Evolutionary conservation across 1,284 basidiomycete genomes (phyloP).

Genomic region (Hypsizygus ulmarius): DNA sequence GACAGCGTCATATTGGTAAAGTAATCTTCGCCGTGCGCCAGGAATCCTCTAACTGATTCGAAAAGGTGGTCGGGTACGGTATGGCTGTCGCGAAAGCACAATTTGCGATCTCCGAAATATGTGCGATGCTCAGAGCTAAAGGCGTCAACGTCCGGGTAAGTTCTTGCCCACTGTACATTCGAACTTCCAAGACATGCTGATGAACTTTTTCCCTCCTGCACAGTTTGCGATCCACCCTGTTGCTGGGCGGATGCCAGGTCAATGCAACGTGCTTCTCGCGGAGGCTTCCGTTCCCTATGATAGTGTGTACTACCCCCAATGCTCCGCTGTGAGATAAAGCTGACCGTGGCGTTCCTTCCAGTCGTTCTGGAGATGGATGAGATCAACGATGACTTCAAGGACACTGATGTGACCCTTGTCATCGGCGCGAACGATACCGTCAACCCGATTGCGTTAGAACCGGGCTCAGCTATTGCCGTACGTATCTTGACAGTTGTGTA

Average conservation of each 20-base stretch:
- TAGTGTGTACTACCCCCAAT: constrained; percentile 47
- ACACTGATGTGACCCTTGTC: constrained; percentile 81
- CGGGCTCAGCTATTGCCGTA: constrained; percentile 76
- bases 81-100: constrained; percentile 91
- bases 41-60: constrained; percentile 2
- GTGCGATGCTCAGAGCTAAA: constrained; percentile 63
- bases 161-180: too few species aligned
- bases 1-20: constrained; percentile 80
- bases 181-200: not conserved
- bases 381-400: constrained; percentile 84
- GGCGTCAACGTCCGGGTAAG: constrained; percentile 68
- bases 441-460: constrained; percentile 85
- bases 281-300: constrained; percentile 89
- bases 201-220: not conserved
- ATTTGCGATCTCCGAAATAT: constrained; percentile 82
- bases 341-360: constrained; percentile 2
- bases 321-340: not conserved
- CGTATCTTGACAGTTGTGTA: constrained; percentile 10
- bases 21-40: not conserved
- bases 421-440: constrained; percentile 91
- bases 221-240: constrained; percentile 64
- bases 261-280: constrained; percentile 84
- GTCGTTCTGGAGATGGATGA: constrained; percentile 90
- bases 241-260: constrained; percentile 78
- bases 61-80: constrained; percentile 79